Evolutionary conservation across 164 flowering plant genomes (phyloP).

Genomic region (Macadamia tetraphylla): DNA sequence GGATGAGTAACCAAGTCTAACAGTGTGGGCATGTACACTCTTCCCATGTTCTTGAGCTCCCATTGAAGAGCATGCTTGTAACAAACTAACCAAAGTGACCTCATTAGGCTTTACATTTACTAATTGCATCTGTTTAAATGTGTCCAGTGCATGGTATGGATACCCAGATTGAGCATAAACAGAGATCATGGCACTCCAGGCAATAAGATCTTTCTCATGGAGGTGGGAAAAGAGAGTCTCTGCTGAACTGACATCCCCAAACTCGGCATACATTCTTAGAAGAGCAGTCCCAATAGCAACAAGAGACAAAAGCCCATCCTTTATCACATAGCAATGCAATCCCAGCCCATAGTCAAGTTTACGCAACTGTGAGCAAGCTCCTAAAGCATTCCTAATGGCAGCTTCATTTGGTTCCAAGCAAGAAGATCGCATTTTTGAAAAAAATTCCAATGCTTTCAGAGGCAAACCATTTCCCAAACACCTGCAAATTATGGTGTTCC

Average conservation of each 20-base stretch:
- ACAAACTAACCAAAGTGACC: constrained; percentile 44
- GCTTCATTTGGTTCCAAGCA: constrained; percentile 26
- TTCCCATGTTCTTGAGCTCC: constrained; percentile 37
- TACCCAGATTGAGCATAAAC: constrained; percentile 32
- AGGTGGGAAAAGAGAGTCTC: constrained; percentile 33
- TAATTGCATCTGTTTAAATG: constrained; percentile 38
- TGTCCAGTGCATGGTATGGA: constrained; percentile 31
- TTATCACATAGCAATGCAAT: constrained; percentile 33
- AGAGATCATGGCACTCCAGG: constrained; percentile 56
- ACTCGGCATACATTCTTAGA: constrained; percentile 47
- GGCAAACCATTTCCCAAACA: constrained; percentile 34
- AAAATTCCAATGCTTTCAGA: constrained; percentile 27
- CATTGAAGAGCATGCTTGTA: constrained; percentile 43
- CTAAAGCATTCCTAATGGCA: constrained; percentile 25
- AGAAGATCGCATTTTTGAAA: constrained; percentile 24
- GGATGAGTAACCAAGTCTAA: constrained; percentile 34
- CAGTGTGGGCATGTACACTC: constrained; percentile 41
- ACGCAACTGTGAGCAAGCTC: constrained; percentile 23
- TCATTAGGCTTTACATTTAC: constrained; percentile 40
- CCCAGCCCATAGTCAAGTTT: constrained; percentile 28
- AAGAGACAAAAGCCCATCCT: constrained; percentile 33
- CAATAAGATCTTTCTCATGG: constrained; percentile 42
- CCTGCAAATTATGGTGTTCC: constrained; percentile 49
- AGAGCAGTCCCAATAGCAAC: constrained; percentile 42
- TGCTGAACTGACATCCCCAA: constrained; percentile 31